Evolutionary conservation across 768 basidiomycete genomes (phyloP).

Genomic region (Gloeopeniophorella convolvens): DNA sequence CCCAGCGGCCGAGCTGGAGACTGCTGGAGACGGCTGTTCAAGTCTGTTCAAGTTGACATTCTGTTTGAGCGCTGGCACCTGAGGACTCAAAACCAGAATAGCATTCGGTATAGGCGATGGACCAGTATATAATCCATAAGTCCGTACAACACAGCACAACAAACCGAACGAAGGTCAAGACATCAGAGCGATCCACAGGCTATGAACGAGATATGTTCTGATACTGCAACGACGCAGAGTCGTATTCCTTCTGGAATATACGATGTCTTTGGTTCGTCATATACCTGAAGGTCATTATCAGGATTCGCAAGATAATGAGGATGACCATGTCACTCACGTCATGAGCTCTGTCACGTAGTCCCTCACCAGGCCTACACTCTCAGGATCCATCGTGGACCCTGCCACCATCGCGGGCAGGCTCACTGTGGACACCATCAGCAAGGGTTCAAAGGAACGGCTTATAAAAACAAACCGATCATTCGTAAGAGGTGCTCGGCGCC

Average conservation of each 20-base stretch:
- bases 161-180: constrained; percentile 1
- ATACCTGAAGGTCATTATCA: constrained; percentile 4
- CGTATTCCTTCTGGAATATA: constrained; percentile 20
- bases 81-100: too few species aligned
- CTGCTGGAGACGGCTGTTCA: too few species aligned
- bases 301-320: background rate
- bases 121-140: too few species aligned
- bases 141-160: constrained; percentile 1
- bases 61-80: too few species aligned
- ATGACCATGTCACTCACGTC: constrained; percentile 40
- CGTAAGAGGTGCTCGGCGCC: constrained; percentile 91
- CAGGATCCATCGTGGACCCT: constrained; percentile 83
- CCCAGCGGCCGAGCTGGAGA: too few species aligned
- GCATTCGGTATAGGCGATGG: too few species aligned
- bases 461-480: constrained; percentile 67
- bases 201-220: constrained; percentile 22
- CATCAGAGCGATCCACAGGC: background rate
- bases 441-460: background rate
- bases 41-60: too few species aligned
- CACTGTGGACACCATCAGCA: constrained; percentile 41
- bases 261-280: constrained; percentile 17
- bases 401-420: constrained; percentile 88
- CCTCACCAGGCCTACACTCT: constrained; percentile 72
- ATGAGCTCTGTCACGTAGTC: constrained; percentile 91
- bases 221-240: constrained; percentile 21